Base-by-base conservation (phyloP, 2,329 filamentous ascomycete species). In the Neonectria faginata region DNA sequence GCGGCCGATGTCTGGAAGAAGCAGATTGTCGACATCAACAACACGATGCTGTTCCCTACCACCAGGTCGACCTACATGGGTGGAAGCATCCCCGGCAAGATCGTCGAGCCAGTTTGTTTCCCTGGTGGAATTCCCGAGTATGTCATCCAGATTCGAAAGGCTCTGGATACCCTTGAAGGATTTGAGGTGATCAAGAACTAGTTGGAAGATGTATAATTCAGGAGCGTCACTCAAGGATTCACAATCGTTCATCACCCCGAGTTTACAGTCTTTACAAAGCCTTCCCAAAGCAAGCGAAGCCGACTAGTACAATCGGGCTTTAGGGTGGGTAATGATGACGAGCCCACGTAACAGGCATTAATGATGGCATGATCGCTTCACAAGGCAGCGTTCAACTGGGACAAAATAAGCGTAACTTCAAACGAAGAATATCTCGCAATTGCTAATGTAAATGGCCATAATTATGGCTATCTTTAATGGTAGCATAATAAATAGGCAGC, bases 51-150 rank as follows among this genome's bases (percentile, higher is more conserved):
- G 3, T 81, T 89, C 62, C 84, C 85, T 0, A 82, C 78, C 0
- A 82, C 81, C 0, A 78, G 75, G 27, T 84, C 80, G 6, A 88
- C 84, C 20, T 88, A 87, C 66, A 86, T 88, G 82, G 87, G 87
- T 3, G 83, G 81, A 0, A 86, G 79, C 44, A 79, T 88, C 2
- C 86, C 86, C 0, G 85, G 82, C 0, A 88, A 88, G 76, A 69
- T 79, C 0, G 79, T 78, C 27, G 86, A 89, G 76, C 82, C 82
- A 1, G 74, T 88, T 9, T 82, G 83, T 52, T 89, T 82, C 61
- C 59, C 80, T 0, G 82, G 78, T 0, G 82, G 82, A 0, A 74
- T 84, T 16, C 76, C 77, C 0, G 44, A 39, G 3, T 84, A 84
- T 45, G 66, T 66, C 29, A 53, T 27, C 16, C 68, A 73, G 62